Conservation (phyloP, 257 asterid genomes). For the Eucommia ulmoides region DNA sequence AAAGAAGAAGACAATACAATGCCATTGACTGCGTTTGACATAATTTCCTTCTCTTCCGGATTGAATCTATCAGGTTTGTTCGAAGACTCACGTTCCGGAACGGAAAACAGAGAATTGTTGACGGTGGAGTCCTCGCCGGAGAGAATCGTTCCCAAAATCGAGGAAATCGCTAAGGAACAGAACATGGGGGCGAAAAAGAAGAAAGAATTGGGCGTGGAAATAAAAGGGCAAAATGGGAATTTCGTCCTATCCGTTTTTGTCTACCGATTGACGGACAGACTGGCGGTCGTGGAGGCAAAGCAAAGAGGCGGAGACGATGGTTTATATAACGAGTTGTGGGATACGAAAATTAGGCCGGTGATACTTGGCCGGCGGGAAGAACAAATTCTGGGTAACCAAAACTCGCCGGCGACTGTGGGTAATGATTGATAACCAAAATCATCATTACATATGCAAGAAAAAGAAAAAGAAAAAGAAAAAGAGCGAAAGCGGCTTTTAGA, state of each 20-base stretch:
- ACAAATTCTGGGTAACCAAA: no score
- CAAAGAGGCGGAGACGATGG: conserved; percentile 37
- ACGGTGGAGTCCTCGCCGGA: conserved; percentile 48
- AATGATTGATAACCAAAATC: no score
- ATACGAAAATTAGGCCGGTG: conserved; percentile 43
- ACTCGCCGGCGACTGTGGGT: no score
- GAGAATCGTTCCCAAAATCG: conserved; percentile 33
- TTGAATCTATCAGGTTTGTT: conserved; percentile 59
- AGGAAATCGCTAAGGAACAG: conserved; percentile 38
- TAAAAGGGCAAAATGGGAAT: conserved; percentile 55
- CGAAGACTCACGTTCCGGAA: conserved; percentile 16
- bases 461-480: no score
- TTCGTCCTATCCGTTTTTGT: conserved; percentile 34
- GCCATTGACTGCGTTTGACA: conserved; percentile 59
- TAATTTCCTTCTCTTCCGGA: conserved; percentile 72
- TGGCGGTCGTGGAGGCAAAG: conserved; percentile 56
- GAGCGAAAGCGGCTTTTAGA: no score
- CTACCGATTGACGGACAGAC: conserved; percentile 31
- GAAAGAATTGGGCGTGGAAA: conserved; percentile 43
- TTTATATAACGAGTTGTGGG: conserved; percentile 33
- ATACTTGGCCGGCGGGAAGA: no score
- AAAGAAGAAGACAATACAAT: conserved; percentile 27
- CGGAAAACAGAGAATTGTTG: conserved; percentile 36
- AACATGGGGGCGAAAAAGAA: conserved; percentile 23
- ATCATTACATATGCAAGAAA: no score